These are phyloP conservation scores for Sclerotinia trifoliorum DNA, from an alignment of 2,329 filamentous ascomycete species.

Conservation along the genomic window DNA sequence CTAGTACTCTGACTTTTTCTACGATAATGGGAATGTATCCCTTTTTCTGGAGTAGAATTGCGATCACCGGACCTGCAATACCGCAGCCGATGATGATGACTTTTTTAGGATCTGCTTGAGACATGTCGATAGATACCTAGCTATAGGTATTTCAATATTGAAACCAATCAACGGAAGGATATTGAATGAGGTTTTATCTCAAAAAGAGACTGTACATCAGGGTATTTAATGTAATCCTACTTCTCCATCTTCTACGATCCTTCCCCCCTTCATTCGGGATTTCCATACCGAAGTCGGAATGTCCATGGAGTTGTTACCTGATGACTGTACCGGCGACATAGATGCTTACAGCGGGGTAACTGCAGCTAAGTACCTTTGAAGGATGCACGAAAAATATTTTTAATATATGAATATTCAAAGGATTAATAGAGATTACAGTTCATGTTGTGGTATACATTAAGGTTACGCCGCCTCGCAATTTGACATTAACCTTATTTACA, in stretches of 20 bases:
- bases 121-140: not conserved
- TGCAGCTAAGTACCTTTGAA: not conserved
- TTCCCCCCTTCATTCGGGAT: no score
- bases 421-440: not conserved
- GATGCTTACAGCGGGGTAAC: not conserved
- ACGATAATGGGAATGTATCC: slow-evolving; percentile 25
- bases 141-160: no score
- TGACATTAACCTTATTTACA: not conserved
- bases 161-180: not conserved
- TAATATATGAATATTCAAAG: not conserved
- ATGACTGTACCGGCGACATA: slow-evolving; percentile 2
- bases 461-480: not conserved
- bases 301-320: not conserved
- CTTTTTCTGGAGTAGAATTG: slow-evolving; percentile 25
- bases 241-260: not conserved
- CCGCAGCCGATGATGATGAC: slow-evolving; percentile 26
- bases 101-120: not conserved
- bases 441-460: not conserved
- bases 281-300: slow-evolving; percentile 4
- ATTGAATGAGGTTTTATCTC: not conserved
- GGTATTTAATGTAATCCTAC: not conserved
- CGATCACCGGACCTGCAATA: slow-evolving; percentile 25
- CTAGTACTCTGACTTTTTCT: slow-evolving; percentile 21
- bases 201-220: no score
- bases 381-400: not conserved